Base-by-base conservation (phyloP, 2,329 filamentous ascomycete species). In the Monosporascus cannonballus region DNA sequence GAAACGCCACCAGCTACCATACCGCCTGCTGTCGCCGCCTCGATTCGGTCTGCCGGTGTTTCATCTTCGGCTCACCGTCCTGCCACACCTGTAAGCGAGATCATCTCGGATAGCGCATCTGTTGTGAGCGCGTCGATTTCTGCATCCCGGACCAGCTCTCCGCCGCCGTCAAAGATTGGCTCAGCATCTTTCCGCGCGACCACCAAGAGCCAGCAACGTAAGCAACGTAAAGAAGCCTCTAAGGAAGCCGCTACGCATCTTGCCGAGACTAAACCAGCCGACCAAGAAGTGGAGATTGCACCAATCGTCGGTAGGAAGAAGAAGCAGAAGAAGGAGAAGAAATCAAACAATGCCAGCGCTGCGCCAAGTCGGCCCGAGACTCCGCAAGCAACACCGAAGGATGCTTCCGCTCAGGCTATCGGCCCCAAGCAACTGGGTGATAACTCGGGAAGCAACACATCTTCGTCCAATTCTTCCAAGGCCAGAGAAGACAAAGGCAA, bases 261-360 rank as follows among this genome's bases (percentile, higher is more conserved):
- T 54, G 72, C 70, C 3, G 80, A 82, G 56, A 61, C 71, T 1
- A 62, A 79, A 57, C 75, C 76, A 48, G 62, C 71, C 15, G 84
- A 85, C 54, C 68, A 76, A 14, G 75, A 81, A 49, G 71, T 73
- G 17, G 79, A 83, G 58, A 79, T 82, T 59, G 89, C 84, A 7
- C 89, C 90, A 0, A 87, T 95, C 41, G 68, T 90, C 48, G 87
- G 87, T 36, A 82, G 89, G 50, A 91, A 91, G 76, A 93, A 90
- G 76, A 94, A 93, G 72, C 83, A 89, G 67, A 91, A 89, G 76
- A 93, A 90, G 71, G 84, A 87, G 61, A 85, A 82, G 61, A 67
- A 63, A 61, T 55, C 63, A 2, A 71, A 70, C 61, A 64, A 61
- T 34, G 49, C 58, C 20, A 64, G 59, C 46, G 56, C 59, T 25